Conservation (phyloP, 192 early-diverging fungal species). For the Entophlyctis luteolus region DNA sequence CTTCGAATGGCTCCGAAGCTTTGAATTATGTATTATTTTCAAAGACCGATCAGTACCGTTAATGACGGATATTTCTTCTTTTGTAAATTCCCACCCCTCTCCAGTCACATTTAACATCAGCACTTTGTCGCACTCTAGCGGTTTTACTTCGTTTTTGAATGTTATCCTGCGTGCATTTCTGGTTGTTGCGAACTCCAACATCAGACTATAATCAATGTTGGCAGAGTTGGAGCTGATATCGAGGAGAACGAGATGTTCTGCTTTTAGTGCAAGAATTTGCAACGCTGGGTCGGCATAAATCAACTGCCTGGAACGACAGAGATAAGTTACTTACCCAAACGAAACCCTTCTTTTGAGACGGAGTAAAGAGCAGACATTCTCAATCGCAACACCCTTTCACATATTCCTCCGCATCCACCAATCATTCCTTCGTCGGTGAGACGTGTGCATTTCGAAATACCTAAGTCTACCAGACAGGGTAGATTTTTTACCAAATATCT, state of each 20-base stretch:
- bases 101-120: conserved; percentile 2
- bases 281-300: not conserved
- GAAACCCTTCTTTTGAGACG: conserved; percentile 2
- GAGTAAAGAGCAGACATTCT: conserved; percentile 6
- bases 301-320: not conserved
- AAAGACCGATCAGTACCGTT: not conserved
- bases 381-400: not conserved
- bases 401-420: not conserved
- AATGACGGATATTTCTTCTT: not conserved
- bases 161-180: not conserved
- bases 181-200: conserved; percentile 10
- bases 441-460: not conserved
- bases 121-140: not conserved
- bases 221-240: conserved; percentile 4
- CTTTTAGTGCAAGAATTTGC: not conserved
- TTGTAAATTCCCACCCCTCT: conserved; percentile 21
- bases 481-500: not conserved
- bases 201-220: not conserved
- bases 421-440: conserved; percentile 12
- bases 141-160: not conserved
- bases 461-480: not conserved
- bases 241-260: not conserved
- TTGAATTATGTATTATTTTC: conserved; percentile 8
- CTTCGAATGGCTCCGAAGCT: conserved; percentile 5
- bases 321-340: conserved; percentile 3